Evolutionary conservation across 192 early-diverging fungal species (phyloP), one percentile per base, ranked within the genome.

Genomic region (Coemansia sp.): DNA sequence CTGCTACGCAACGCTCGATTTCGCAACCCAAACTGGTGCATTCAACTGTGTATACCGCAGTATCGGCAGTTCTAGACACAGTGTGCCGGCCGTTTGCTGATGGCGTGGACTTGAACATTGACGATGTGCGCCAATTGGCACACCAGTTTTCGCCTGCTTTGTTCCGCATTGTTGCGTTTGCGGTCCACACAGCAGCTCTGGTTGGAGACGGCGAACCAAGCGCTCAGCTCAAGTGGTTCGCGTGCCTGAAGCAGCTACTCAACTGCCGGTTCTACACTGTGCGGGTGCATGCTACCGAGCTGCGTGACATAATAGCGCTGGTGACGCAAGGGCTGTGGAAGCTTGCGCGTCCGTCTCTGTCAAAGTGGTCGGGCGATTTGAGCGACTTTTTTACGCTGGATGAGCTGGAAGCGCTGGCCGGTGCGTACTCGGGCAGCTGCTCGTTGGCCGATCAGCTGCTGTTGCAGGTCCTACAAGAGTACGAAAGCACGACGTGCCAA

Each of bases 391-490:
- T 80, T 8, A 28, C 62, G 12, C 53, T 81, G 37, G 74, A 75
- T 58, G 64, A 76, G 50, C 70, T 81, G n/a, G 79, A 81, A 40
- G 20, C 61, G 5, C 58, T 81, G n/a, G 60, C 61, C 5, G 79
- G 73, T 9, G 73, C 67, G 11, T 81, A 73, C 38, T 14, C 54
- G 21, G 79, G 74, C n/a, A 81, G 63, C 3, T 25, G 58, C 36
- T 58, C 70, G 38, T 15, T 50, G 3, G 34, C 64, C 5, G 79
- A 81, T n/a, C 44, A 3, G 6, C 58, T 67, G 1, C 42, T 76
- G 14, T 50, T 73, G 42, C 56, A 64, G 12, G 65, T 81, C 4
- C 60, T 81, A 23, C 40, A 26, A 18, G 62, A 60, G 31, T 81
- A 81, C 31, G 79, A 81, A 54, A 36, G 37, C 1, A 56, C 48